Base-by-base conservation (phyloP, 306 rosid genomes). In the Vicia faba region DNA sequence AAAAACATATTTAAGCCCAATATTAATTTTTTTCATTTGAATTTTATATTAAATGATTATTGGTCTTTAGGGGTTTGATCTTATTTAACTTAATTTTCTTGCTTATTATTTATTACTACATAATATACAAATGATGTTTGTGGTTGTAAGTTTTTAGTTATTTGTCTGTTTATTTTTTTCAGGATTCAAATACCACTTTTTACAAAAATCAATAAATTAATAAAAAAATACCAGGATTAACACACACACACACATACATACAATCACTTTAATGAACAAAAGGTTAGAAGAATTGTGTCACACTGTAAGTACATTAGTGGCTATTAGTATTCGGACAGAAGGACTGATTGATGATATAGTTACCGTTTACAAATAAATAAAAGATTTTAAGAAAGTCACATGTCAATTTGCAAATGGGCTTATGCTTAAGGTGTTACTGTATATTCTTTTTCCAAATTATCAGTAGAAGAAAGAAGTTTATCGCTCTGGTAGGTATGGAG, bases 401-500 rank as follows among this genome's bases (percentile, higher is more conserved):
- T 13, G 18, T 3, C 61, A 54, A 54, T 54, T 54, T 25, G 61
- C 19, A 28, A 56, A 56, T 26, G 38, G 39, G 61, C 13, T 18
- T 7, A 25, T 5, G 2, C 28, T 28, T 56, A 28, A 56, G 62
- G 40, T 28, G 40, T 26, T 25, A 25, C 8, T 29, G 3, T 29
- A 12, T 54, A 25, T 26, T 11, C 6, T 28, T 56, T 56, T 28
- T 56, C 9, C 40, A 28, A 28, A 26, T 13, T 5, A 25, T 28
- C 11, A 13, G 7, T 18, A 31, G 31, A 12, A 40, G 36, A 12
- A 7, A 53, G 8, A 53, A 56, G 39, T 56, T 18, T 56, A n/a
- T 56, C 12, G 39, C 39, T 25, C 20, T 56, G 36, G 19, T 18
- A 56, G 61, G 36, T 56, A 56, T 25, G 61, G 61, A 13, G 40